Evolutionary conservation across 2,329 filamentous ascomycete genomes (phyloP).

Genomic region (Ceratocystis cubensis): DNA sequence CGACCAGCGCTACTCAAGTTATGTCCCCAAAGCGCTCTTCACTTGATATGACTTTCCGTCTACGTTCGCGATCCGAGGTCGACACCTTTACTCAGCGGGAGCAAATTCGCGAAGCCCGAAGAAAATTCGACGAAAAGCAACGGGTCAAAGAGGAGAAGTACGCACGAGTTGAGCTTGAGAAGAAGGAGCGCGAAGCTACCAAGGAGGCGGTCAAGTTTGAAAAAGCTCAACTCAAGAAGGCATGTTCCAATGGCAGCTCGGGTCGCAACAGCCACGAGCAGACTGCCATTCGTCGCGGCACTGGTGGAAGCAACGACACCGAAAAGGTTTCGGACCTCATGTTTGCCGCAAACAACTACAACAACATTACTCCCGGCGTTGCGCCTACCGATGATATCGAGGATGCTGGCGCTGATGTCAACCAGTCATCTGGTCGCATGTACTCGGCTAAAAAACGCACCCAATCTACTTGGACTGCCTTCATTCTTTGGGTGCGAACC

Average conservation of each 20-base stretch:
- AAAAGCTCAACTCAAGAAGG: constrained; percentile 34
- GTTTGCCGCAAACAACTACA: constrained; percentile 38
- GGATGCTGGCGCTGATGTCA: constrained; percentile 35
- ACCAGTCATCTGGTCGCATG: constrained; percentile 30
- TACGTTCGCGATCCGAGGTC: constrained; percentile 48
- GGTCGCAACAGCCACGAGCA: constrained; percentile 20
- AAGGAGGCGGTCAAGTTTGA: constrained; percentile 43
- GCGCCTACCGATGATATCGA: constrained; percentile 25
- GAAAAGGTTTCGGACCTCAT: constrained; percentile 31
- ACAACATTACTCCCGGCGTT: constrained; percentile 30
- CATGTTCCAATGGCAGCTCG: constrained; percentile 28
- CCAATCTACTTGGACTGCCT: constrained; percentile 48
- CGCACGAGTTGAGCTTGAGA: constrained; percentile 45
- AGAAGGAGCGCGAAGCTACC: constrained; percentile 45
- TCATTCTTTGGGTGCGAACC: constrained; percentile 53
- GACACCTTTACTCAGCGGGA: constrained; percentile 43
- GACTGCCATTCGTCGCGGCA: constrained; percentile 17
- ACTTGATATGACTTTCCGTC: constrained; percentile 45
- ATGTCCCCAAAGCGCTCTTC: constrained; percentile 46
- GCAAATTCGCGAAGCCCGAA: constrained; percentile 47
- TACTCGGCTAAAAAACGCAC: constrained; percentile 47
- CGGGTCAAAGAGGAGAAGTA: constrained; percentile 50
- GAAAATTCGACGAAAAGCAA: constrained; percentile 51
- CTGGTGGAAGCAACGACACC: constrained; percentile 26
- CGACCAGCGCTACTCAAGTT: constrained; percentile 29